phyloP scores from a whole-genome alignment of 371 early-diverging fungal genomes.

The Cladochytrium tenue region DNA sequence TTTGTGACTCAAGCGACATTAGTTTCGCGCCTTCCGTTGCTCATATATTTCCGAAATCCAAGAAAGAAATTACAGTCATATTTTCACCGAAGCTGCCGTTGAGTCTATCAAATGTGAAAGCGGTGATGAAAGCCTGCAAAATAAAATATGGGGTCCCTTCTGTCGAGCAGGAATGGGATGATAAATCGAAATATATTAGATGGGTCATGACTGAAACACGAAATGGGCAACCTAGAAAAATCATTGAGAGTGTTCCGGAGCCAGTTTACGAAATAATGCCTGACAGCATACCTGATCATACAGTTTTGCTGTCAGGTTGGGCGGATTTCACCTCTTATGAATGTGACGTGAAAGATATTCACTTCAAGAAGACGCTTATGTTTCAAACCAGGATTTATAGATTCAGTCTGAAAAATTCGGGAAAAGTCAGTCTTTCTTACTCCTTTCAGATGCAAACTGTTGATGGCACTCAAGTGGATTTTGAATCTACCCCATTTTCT shows the following conservation, averaged over 20 bases:
- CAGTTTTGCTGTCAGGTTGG: slow-evolving; percentile 36
- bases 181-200: slow-evolving; percentile 35
- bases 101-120: slow-evolving; percentile 26
- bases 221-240: slow-evolving; percentile 27
- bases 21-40: slow-evolving; percentile 35
- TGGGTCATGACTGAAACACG: slow-evolving; percentile 35
- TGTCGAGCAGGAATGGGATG: slow-evolving; percentile 49
- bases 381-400: slow-evolving; percentile 47
- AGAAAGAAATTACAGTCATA: slow-evolving; percentile 36
- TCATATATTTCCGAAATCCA: slow-evolving; percentile 40
- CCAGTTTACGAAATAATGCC: slow-evolving; percentile 37
- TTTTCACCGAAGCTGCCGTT: slow-evolving; percentile 39
- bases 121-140: slow-evolving; percentile 29
- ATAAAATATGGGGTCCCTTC: slow-evolving; percentile 31
- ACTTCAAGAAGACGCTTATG: slow-evolving; percentile 59
- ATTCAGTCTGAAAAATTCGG: slow-evolving; percentile 45
- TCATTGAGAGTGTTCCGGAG: slow-evolving; percentile 42
- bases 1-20: slow-evolving; percentile 31
- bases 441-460: slow-evolving; percentile 30
- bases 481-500: slow-evolving; percentile 33
- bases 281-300: slow-evolving; percentile 19
- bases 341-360: slow-evolving; percentile 39
- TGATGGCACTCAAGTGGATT: slow-evolving; percentile 27
- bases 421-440: slow-evolving; percentile 40
- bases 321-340: slow-evolving; percentile 50